phyloP scores from a whole-genome alignment of 768 basidiomycete genomes.

The Kwoniella sp. region DNA sequence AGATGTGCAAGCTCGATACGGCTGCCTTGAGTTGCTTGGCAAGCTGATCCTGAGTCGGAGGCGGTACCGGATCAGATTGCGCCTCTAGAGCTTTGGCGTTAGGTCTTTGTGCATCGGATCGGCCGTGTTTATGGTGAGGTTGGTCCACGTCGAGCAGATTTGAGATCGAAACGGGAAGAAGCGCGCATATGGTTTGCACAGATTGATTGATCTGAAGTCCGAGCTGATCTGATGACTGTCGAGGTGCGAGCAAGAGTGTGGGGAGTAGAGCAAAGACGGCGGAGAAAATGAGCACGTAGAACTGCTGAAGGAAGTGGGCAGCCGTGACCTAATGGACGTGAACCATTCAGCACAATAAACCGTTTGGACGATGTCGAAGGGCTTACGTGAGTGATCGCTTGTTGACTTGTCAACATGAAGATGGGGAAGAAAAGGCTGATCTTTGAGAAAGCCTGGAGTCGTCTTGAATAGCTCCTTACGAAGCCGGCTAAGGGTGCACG shows the following conservation, averaged over 20 bases:
- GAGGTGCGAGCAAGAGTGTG: constrained; percentile 25
- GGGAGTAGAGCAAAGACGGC: constrained; percentile 40
- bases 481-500: constrained; percentile 30
- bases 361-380: no score
- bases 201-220: constrained; percentile 23
- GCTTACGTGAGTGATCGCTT: constrained; percentile 27
- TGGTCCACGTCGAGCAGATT: constrained; percentile 16
- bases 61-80: background rate
- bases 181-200: constrained; percentile 19
- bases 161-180: constrained; percentile 36
- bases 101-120: background rate
- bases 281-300: constrained; percentile 42
- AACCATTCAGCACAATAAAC: no score
- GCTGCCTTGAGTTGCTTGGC: constrained; percentile 14
- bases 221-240: constrained; percentile 28
- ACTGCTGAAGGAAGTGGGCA: constrained; percentile 30
- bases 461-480: constrained; percentile 32
- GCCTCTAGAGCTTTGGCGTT: constrained; percentile 10
- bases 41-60: constrained; percentile 15
- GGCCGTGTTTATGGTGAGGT: background rate
- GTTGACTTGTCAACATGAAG: constrained; percentile 38
- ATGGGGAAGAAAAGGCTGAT: constrained; percentile 47
- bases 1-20: constrained; percentile 19
- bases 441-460: constrained; percentile 33
- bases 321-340: constrained; percentile 35